These are phyloP conservation scores for Poa pratensis DNA, from an alignment of 176 grass and related monocot genomes.

Conservation along the genomic window DNA sequence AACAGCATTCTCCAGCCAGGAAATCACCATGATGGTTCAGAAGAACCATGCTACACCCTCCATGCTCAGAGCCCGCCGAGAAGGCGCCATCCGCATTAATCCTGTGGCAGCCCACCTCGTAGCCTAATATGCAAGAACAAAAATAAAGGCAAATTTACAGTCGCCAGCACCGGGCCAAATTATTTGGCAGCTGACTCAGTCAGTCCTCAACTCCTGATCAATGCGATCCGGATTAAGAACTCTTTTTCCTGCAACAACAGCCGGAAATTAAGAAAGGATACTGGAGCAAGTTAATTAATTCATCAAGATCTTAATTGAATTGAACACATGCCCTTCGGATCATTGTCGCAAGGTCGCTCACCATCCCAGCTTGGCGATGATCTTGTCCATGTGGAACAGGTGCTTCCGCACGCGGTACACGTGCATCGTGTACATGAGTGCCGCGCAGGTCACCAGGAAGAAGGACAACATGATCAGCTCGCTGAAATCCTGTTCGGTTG, in stretches of 20 bases:
- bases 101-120: background rate
- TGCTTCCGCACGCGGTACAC: slow-evolving; percentile 77
- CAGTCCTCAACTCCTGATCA: background rate
- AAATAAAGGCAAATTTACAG: background rate
- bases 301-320: background rate
- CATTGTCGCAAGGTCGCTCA: background rate
- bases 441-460: slow-evolving; percentile 76
- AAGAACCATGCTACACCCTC: too few species aligned
- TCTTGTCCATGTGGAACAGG: slow-evolving; percentile 87
- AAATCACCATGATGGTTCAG: too few species aligned
- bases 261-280: background rate
- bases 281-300: background rate
- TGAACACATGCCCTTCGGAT: background rate
- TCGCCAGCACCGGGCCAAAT: background rate
- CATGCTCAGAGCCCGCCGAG: too few species aligned
- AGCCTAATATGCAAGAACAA: background rate
- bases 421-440: slow-evolving; percentile 73
- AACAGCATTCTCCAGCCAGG: too few species aligned
- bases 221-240: background rate
- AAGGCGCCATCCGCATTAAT: too few species aligned
- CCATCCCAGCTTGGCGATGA: slow-evolving; percentile 55
- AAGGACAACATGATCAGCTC: slow-evolving; percentile 74
- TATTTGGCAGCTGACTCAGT: background rate
- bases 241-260: background rate
- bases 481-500: slow-evolving; percentile 72